Base-by-base conservation (phyloP, 345 rosid species). In the Ceriops tagal region DNA sequence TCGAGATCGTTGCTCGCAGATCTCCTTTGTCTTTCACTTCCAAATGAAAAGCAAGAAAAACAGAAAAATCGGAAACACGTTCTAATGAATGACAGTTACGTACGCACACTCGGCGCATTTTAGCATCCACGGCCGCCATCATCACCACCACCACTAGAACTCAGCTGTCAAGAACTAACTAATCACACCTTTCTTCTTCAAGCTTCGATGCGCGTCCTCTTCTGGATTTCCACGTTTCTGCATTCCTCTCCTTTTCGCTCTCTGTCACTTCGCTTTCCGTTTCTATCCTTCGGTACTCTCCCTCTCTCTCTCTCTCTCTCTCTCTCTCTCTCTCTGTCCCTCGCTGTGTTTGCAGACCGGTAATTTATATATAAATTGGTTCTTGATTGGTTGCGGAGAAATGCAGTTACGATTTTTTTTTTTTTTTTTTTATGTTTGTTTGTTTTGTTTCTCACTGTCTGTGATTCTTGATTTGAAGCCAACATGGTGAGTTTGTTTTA, bases 41-140 rank as follows among this genome's bases (percentile, higher is more conserved):
- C 4, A 9, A 34, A 1, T 6, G 1, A 6, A 34, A 34, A 34
- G 1, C 0, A 1, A 34, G 9, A 39, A 39, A 43, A 43, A 43
- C 13, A 43, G 13, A 47, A 27, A 35, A 39, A 47, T 34, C 47
- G 31, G 73, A 70, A 30, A 51, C 58, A 19, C 65, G 20, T 55
- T 58, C 13, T 53, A 4, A 32, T 43, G 16, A 53, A 8, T 11
- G 34, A 53, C 69, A 8, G 11, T 5, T 20, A 37, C 8, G 49
- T 11, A 72, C 57, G 49, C 16, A 13, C 49, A n/a, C 13, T 35
- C 49, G 61, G 82, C 70, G 61, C 80, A 73, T 73, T 78, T 53
- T 75, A 72, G 75, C 71, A 31, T 28, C 64, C 9, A 4, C 59
- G 30, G 16, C 31, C 31, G 18, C 59, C 27, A 24, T 9, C 58